Percentiles rank a stretch among this genome's conserved stretches.
Conservation (phyloP, 352 stramenopile genomes). For the Globisporangium lucens region DNA sequence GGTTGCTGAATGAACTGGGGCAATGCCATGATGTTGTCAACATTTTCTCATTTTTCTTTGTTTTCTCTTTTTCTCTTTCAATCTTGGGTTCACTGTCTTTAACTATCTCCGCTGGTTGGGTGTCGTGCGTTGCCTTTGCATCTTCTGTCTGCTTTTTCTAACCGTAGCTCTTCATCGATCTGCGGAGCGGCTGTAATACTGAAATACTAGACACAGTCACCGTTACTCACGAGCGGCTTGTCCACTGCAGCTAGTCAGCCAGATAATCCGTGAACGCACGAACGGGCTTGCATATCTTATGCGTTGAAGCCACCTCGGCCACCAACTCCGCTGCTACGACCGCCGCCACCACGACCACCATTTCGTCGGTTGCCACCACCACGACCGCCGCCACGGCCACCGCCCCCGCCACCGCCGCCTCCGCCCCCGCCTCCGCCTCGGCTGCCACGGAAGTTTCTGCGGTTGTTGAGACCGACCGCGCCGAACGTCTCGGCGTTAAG, state of each 20-base stretch:
- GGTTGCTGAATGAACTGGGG: background rate
- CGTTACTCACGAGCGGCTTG: background rate
- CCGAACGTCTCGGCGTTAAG: conserved; percentile 90
- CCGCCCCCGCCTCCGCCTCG: conserved; percentile 40
- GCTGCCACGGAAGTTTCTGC: conserved; percentile 68
- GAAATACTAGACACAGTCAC: background rate
- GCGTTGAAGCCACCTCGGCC: conserved; percentile 4
- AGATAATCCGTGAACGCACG: background rate
- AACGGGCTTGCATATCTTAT: background rate
- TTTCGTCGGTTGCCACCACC: conserved; percentile 16
- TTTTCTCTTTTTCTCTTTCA: background rate
- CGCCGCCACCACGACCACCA: conserved; percentile 21
- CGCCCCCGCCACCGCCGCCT: conserved; percentile 38
- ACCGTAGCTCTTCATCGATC: background rate
- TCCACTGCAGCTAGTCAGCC: background rate
- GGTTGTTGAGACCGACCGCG: conserved; percentile 81
- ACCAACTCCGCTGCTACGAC: conserved; percentile 33
- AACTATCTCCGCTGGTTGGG: background rate
- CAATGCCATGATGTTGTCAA: conserved; percentile 1
- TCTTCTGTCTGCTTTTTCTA: background rate
- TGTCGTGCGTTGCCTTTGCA: background rate
- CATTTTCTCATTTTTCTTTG: conserved; percentile 6
- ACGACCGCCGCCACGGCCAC: conserved; percentile 32
- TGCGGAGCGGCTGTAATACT: background rate
- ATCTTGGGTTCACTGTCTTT: background rate